These are phyloP conservation scores for Macroventuria anomochaeta DNA, from an alignment of 2,329 filamentous ascomycete genomes.

Conservation along the genomic window DNA sequence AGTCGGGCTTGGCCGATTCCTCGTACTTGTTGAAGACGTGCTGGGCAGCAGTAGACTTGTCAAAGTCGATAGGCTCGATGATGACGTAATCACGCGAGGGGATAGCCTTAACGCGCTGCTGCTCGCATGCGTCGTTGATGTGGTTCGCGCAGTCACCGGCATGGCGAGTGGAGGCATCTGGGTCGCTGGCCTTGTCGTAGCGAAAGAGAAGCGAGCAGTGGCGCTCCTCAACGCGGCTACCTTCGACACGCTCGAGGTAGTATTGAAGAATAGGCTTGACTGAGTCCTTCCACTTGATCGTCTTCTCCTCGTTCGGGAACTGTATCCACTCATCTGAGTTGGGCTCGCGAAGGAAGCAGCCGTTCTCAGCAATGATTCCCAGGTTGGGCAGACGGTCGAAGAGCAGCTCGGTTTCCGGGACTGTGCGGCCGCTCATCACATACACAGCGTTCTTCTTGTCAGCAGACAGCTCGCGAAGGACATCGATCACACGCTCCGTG, in stretches of 20 bases:
- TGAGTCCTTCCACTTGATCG: conserved; percentile 80
- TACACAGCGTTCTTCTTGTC: conserved; percentile 87
- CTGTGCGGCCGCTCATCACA: conserved; percentile 88
- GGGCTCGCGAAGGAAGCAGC: conserved; percentile 82
- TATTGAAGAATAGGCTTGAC: conserved; percentile 85
- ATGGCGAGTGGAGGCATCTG: conserved; percentile 74
- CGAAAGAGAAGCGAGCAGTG: conserved; percentile 92
- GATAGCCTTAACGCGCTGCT: conserved; percentile 82
- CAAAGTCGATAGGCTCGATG: conserved; percentile 85
- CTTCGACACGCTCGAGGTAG: conserved; percentile 87
- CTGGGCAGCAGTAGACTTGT: conserved; percentile 82
- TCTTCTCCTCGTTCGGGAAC: conserved; percentile 74
- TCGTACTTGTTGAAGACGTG: conserved; percentile 67
- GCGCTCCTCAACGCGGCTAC: conserved; percentile 87
- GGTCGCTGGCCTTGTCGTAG: conserved; percentile 82
- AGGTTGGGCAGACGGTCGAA: conserved; percentile 84
- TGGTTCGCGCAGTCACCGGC: conserved; percentile 91
- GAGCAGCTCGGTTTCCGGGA: conserved; percentile 84
- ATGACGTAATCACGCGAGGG: conserved; percentile 80
- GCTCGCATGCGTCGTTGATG: conserved; percentile 91
- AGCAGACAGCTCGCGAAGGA: conserved; percentile 79
- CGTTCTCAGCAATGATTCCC: conserved; percentile 92
- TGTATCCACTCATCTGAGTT: conserved; percentile 73
- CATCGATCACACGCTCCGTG: conserved; percentile 82
- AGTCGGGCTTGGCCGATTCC: conserved; percentile 64